These are phyloP conservation scores for Gynostemma pentaphyllum DNA, from an alignment of 306 rosid genomes.

Conservation along the genomic window DNA sequence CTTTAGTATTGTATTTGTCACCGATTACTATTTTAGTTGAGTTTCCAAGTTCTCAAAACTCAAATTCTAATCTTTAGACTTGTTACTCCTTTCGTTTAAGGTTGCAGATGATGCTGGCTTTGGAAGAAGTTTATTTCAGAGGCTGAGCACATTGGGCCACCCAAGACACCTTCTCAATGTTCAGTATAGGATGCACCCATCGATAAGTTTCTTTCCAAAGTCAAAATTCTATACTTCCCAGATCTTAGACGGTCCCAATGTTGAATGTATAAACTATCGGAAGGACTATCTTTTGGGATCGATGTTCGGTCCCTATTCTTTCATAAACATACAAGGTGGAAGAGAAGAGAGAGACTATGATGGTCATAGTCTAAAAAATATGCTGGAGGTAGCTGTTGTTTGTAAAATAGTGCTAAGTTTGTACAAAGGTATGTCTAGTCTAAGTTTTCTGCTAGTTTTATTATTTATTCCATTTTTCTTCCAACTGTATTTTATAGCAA, in stretches of 20 bases:
- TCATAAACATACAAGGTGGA: slow-evolving; percentile 56
- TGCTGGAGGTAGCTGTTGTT: slow-evolving; percentile 57
- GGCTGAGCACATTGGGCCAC: slow-evolving; percentile 36
- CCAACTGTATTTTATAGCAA: too few species aligned
- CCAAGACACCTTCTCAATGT: slow-evolving; percentile 43
- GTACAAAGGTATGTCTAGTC: slow-evolving; percentile 33
- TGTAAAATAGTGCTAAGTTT: slow-evolving; percentile 36
- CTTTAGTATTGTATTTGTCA: neutral
- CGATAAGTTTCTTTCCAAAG: slow-evolving; percentile 63
- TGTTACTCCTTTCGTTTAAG: slow-evolving; percentile 20
- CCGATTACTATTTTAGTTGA: neutral
- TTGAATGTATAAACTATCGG: slow-evolving; percentile 24
- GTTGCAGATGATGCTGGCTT: slow-evolving; percentile 44
- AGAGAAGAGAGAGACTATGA: slow-evolving; percentile 58
- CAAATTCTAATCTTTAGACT: neutral
- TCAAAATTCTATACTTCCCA: slow-evolving; percentile 31
- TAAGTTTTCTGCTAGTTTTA: neutral
- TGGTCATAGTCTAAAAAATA: slow-evolving; percentile 52
- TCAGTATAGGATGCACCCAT: slow-evolving; percentile 86
- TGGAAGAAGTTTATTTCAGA: slow-evolving; percentile 67
- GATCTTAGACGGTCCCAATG: slow-evolving; percentile 50
- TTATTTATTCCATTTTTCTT: too few species aligned
- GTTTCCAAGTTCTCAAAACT: neutral
- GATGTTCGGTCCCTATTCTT: slow-evolving; percentile 71
- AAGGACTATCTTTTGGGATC: slow-evolving; percentile 38